Base-by-base conservation (phyloP, 805 yeast species). In the Candida chauliodis region DNA sequence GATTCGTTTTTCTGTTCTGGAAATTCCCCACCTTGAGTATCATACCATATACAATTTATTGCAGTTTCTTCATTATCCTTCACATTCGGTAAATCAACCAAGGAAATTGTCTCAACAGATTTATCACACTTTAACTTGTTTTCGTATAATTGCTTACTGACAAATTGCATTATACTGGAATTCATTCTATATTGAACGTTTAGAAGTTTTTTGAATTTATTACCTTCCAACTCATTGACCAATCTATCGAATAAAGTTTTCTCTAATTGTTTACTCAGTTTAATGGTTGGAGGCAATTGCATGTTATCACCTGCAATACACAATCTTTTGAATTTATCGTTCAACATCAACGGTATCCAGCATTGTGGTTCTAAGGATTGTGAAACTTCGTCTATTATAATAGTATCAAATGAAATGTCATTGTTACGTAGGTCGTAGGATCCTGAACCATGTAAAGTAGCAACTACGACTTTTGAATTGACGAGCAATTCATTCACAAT, bases 301-400 rank as follows among this genome's bases (percentile, higher is more conserved):
- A 79, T 79, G 52, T 90, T 84, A 55, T 91, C 99, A 37, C 99
- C 99, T 0, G 98, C 97, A 17, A 91, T 71, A 1, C 91, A 76
- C 17, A 91, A 57, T 38, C 79, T 72, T 24, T 71, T 69, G 29
- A 77, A 16, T 7, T 78, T 71, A 10, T 71, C 60, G 50, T 85
- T 91, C 26, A 75, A 73, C 3, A 88, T 69, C 5, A 93, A 44
- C 1, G 99, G 97, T 17, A 91, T 89, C 97, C 97, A 90, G 52
- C 97, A 89, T 48, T 91, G 95, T 1, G 97, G 95, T 52, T 91
- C 96, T 38, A 91, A 61, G 8, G 96, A 75, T 58, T 91, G 99
- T 0, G 97, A 88, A 0, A 91, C 96, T 59, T 91, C 99, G 61
- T 91, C 99, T 24, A 91, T 90, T 9, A 93, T 84, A 22, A 91